These are phyloP conservation scores for Pseudomicrostroma phylloplanum DNA, from an alignment of 1,284 basidiomycete genomes.

Conservation along the genomic window DNA sequence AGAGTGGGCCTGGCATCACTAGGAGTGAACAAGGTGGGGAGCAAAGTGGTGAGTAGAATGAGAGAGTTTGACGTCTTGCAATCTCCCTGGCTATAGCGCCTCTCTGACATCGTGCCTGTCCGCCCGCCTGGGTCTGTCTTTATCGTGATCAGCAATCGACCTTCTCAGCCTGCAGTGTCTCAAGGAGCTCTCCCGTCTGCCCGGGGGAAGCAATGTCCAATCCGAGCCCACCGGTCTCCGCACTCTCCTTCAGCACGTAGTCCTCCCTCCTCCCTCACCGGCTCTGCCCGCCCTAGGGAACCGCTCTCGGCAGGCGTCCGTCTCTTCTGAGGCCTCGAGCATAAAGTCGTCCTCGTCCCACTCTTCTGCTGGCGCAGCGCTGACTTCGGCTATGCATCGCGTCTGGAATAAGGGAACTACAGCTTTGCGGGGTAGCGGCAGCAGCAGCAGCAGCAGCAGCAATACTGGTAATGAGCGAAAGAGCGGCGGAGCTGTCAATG, in stretches of 20 bases:
- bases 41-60: not conserved
- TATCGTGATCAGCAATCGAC: constrained; percentile 10
- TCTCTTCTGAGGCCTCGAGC: not conserved
- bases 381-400: constrained; percentile 10
- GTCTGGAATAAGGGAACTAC: constrained; percentile 19
- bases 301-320: not conserved
- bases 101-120: not conserved
- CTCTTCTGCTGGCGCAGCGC: constrained; percentile 1
- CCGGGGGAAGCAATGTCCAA: constrained; percentile 28
- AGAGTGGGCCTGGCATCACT: not conserved
- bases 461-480: not conserved
- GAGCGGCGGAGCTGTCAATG: no score
- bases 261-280: constrained; percentile 23
- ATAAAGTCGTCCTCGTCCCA: not conserved
- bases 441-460: constrained; percentile 8
- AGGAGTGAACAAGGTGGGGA: not conserved
- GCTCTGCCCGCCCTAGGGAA: not conserved
- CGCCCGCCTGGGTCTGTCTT: constrained; percentile 1
- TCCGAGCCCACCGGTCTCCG: constrained; percentile 20
- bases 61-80: not conserved
- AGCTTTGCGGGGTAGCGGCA: constrained; percentile 16
- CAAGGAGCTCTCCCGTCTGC: constrained; percentile 34
- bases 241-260: constrained; percentile 25
- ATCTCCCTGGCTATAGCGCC: no score
- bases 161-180: constrained; percentile 26